Evolutionary conservation across 164 flowering plant genomes (phyloP), one percentile per base, ranked within the genome.

Genomic region (Vitis labrusca): DNA sequence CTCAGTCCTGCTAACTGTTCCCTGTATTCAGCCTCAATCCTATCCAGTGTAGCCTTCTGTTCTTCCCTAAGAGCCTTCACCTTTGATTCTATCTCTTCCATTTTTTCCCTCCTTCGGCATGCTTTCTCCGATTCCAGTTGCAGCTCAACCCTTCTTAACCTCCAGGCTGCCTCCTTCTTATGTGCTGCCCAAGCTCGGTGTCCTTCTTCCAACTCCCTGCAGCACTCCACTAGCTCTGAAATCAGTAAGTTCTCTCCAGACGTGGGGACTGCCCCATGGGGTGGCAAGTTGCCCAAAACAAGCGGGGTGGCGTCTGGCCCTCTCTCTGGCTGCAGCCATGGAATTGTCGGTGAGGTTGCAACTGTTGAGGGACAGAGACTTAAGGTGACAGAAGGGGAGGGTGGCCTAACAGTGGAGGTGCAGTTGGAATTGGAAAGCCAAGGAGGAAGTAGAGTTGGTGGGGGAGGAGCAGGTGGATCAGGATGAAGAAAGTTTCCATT

Each of bases 111-210:
- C 77, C 81, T 81, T 47, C 87, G 80, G 37, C 79, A 30, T 1
- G 88, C 86, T 73, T 95, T 95, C 83, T 92, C 99, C 0, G 99
- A 90, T 64, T 95, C 98, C 61, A 95, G 74, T 63, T 95, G 98
- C 76, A 89, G 76, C 73, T 95, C 98, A 19, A 93, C 86, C 80
- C 98, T 80, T 53, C 80, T 88, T 61, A 95, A 66, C 67, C 98
- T 85, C 99, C 99, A 95, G 0, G 91, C 74, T 17, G 98, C 91
- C 81, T 95, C 99, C 76, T 93, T 95, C 83, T 89, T 90, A 62
- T 95, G 97, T 2, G 90, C 87, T 3, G 82, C 82, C 94, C 86
- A 87, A 50, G 90, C 88, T 3, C 88, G 83, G 58, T 91, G 94
- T 62, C 89, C 94, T 74, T 95, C 98, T 50, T 95, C 98, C 68